Conservation (phyloP, 495 filamentous ascomycete species). For the Hyaloscypha bicolor region DNA sequence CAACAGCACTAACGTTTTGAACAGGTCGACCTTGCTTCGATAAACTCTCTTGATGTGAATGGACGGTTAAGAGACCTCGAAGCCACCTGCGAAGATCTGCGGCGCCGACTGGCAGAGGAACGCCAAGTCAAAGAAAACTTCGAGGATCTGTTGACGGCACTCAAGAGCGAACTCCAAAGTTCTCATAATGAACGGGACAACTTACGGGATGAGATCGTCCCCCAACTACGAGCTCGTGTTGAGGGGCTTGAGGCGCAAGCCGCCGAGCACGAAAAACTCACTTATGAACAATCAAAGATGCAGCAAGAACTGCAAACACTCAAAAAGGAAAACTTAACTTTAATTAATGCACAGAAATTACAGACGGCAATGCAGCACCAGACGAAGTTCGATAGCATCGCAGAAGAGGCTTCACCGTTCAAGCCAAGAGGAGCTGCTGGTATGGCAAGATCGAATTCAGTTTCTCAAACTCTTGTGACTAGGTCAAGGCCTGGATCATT, state of each 20-base stretch:
- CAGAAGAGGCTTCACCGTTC: slow-evolving; percentile 51
- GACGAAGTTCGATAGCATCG: slow-evolving; percentile 59
- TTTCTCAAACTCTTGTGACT: slow-evolving; percentile 39
- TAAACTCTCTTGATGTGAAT: slow-evolving; percentile 48
- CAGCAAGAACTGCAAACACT: slow-evolving; percentile 78
- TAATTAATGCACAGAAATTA: slow-evolving; percentile 54
- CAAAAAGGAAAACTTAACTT: slow-evolving; percentile 42
- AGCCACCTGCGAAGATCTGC: slow-evolving; percentile 73
- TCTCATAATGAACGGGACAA: slow-evolving; percentile 89
- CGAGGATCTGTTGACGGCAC: slow-evolving; percentile 82
- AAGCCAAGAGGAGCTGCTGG: slow-evolving; percentile 39
- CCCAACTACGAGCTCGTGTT: slow-evolving; percentile 69
- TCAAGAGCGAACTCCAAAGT: slow-evolving; percentile 79
- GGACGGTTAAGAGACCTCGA: slow-evolving; percentile 76
- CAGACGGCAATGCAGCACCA: slow-evolving; percentile 53
- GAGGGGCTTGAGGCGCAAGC: slow-evolving; percentile 75
- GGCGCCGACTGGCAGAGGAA: slow-evolving; percentile 82
- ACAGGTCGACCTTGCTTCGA: slow-evolving; percentile 44
- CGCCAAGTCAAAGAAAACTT: slow-evolving; percentile 89
- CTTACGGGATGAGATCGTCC: slow-evolving; percentile 82
- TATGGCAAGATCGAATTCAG: slow-evolving; percentile 63
- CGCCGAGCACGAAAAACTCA: slow-evolving; percentile 64
- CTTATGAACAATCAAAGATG: slow-evolving; percentile 75
- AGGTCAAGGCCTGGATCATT: slow-evolving; percentile 31
- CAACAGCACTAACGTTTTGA: neutral